Percentiles rank a stretch among this genome's conserved stretches.
These are phyloP conservation scores for Aureobasidium sp. DNA, from an alignment of 2,329 filamentous ascomycete species.

Conservation along the genomic window DNA sequence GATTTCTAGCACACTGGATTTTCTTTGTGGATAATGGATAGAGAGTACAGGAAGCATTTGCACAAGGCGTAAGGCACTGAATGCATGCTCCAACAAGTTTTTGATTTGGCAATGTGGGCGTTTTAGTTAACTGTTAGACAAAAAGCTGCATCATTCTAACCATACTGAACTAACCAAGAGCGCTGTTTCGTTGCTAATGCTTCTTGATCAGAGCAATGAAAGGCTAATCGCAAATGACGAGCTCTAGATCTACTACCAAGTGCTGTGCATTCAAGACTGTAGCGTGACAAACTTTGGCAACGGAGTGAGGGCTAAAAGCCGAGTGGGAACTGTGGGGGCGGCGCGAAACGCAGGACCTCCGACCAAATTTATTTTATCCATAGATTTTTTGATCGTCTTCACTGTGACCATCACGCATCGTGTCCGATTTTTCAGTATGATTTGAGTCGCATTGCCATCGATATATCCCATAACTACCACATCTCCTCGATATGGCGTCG, in stretches of 20 bases:
- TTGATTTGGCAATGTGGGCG: background rate
- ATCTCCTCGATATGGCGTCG: background rate
- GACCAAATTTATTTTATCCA: background rate
- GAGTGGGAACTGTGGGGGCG: background rate
- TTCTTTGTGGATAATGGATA: slow-evolving; percentile 5
- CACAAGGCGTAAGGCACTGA: slow-evolving; percentile 6
- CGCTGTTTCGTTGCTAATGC: no score
- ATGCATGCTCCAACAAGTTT: slow-evolving; percentile 3
- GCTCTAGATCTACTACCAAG: no score
- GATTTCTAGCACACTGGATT: background rate
- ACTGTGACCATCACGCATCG: background rate
- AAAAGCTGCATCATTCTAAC: background rate
- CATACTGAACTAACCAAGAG: background rate
- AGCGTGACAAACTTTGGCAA: background rate
- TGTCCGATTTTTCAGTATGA: background rate
- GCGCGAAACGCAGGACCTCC: background rate
- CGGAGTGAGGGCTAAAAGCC: background rate
- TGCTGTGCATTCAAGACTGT: background rate
- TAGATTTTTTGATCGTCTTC: background rate
- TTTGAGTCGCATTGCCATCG: background rate
- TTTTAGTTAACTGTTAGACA: slow-evolving; percentile 1
- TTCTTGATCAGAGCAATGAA: no score
- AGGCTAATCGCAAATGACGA: background rate
- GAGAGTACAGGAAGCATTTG: slow-evolving; percentile 1
- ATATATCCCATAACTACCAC: background rate